Evolutionary conservation across 768 basidiomycete species (phyloP).

Genomic region (Hirschioporus abietinus): DNA sequence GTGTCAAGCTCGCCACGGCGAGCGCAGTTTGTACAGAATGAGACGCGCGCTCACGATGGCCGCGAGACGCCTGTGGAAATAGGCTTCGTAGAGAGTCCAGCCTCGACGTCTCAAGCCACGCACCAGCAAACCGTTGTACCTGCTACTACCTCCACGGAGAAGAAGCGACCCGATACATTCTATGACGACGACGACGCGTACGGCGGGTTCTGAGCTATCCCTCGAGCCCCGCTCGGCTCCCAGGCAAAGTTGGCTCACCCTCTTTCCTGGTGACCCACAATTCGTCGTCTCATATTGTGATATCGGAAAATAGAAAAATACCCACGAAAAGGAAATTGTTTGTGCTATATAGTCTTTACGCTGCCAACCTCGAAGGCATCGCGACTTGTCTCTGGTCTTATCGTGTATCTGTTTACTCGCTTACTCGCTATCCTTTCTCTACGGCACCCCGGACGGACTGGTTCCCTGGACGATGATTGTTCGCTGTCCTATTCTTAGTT

Average conservation of each 20-base stretch:
- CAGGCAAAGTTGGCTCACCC: not conserved
- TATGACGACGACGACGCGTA: conserved; percentile 69
- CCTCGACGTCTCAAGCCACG: conserved; percentile 10
- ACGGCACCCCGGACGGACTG: not conserved
- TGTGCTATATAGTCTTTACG: conserved; percentile 1
- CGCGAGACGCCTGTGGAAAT: not conserved
- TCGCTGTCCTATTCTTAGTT: not conserved
- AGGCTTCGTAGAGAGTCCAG: not conserved
- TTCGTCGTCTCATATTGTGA: not conserved
- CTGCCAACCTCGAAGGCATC: not conserved
- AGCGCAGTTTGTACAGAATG: not conserved
- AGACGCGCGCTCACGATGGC: not conserved
- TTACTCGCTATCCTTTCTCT: not conserved
- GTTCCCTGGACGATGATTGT: conserved; percentile 1
- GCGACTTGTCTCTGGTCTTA: not conserved
- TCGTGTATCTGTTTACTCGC: not conserved
- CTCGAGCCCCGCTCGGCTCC: not conserved
- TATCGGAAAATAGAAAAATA: not conserved
- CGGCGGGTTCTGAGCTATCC: conserved; percentile 32
- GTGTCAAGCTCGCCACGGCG: conserved; percentile 19
- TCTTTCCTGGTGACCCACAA: not conserved
- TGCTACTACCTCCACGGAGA: conserved; percentile 11
- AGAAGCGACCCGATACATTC: conserved; percentile 44
- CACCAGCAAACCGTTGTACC: conserved; percentile 12
- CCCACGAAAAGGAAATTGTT: not conserved